Base-by-base conservation (phyloP, 305 asterid species). In the Caryopteris hybrid region DNA sequence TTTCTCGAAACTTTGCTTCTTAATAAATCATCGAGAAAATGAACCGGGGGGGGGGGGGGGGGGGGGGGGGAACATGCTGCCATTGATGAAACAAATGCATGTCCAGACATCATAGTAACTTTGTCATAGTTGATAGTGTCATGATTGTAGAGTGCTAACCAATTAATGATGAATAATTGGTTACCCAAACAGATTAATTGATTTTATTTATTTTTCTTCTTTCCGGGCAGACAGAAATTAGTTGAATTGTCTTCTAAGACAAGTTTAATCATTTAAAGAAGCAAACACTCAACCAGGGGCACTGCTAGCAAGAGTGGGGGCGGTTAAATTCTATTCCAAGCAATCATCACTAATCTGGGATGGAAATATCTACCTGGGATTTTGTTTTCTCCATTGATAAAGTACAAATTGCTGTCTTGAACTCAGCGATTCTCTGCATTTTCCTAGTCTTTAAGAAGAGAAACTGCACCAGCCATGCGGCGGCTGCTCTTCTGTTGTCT, bases 191-290 rank as follows among this genome's bases (percentile, higher is more conserved):
- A 22, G 43, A 48, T 23, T 59, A 29, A 27, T 3, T n/a, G n/a
- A n/a, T n/a, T n/a, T n/a, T n/a, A n/a, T n/a, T n/a, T n/a, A n/a
- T n/a, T n/a, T n/a, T n/a, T n/a, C n/a, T 6, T 68, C 39, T 61
- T 48, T 38, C 18, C 6, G 20, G 57, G 48, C 59, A 48, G 72
- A 42, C 61, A 69, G 36, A 18, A 27, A 46, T 51, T 48, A n/a
- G 68, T 41, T 74, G 66, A 64, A 74, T 78, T 84, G 78, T 80
- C 81, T 82, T 86, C 85, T 76, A 86, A 81, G 85, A 74, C 84
- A 81, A 72, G 81, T 56, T 57, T 68, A 81, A 84, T 86, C 80
- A 82, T 84, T 61, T 58, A 55, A 61, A 61, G 61, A 43, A 59
- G 62, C 68, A 29, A 27, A 61, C 51, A 8, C 4, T 4, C 18